Evolutionary conservation across 2,329 filamentous ascomycete genomes (phyloP).

Genomic region (Trichoderma pleuroti): DNA sequence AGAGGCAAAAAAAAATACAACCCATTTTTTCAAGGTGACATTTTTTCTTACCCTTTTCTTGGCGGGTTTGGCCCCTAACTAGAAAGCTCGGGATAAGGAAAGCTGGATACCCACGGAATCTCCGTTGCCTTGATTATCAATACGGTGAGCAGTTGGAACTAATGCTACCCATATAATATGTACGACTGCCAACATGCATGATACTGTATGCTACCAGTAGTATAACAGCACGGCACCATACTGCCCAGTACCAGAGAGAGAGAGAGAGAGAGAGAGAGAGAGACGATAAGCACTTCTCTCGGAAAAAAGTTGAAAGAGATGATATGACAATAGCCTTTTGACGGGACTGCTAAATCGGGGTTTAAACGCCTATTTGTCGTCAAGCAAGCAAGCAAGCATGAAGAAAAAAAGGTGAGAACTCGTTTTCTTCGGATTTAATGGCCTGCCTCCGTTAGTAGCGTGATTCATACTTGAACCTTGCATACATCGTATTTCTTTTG

Average conservation of each 20-base stretch:
- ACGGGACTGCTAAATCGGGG: not conserved
- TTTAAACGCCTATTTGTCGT: not conserved
- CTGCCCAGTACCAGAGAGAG: too few relatives aligned
- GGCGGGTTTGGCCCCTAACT: not conserved
- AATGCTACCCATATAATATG: not conserved
- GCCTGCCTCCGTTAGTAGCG: not conserved
- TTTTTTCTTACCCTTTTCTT: not conserved
- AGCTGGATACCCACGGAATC: slow-evolving; percentile 2
- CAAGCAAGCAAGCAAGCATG: not conserved
- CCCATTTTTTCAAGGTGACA: not conserved
- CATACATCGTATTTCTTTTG: not conserved
- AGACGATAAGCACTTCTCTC: not conserved
- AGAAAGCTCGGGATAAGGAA: not conserved
- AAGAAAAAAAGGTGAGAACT: not conserved
- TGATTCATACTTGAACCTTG: not conserved
- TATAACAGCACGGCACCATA: too few relatives aligned
- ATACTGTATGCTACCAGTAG: too few relatives aligned
- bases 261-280: not conserved
- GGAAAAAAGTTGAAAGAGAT: not conserved
- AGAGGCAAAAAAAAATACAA: not conserved
- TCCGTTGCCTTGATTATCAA: slow-evolving; percentile 1
- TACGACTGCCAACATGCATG: not conserved
- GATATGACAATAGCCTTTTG: not conserved
- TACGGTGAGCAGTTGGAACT: not conserved
- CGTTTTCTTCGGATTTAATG: not conserved